Evolutionary conservation across 1,139 yeast species (phyloP), one percentile per base, ranked within the genome.

Genomic region (Suhomyces chickasaworum): DNA sequence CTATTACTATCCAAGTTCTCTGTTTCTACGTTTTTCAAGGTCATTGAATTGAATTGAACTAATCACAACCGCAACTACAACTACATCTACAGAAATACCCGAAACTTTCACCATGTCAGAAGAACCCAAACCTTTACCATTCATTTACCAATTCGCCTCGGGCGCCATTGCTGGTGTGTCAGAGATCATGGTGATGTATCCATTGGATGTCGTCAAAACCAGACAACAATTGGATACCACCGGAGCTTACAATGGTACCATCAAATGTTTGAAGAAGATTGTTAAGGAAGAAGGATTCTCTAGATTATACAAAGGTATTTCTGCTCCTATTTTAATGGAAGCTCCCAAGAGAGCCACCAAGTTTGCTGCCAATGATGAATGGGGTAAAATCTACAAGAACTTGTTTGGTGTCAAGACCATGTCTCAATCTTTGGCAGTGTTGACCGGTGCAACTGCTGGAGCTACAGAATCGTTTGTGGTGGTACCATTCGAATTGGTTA

Each of bases 291-390:
- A 95, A 69, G 99, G 99, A 36, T 77, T 82, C 42, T 71, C 85
- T 17, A 79, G 95, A 54, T 78, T 93, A 51, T 95, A 93, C 70
- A 84, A 91, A 66, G 99, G 99, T 55, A 93, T 93, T 58, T 73
- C 86, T 25, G 97, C 99, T 15, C 99, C 99, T 39, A 89, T 93
- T 58, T 77, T 93, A 61, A 93, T 93, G 99, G 99, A 93, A 67
- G 99, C 99, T n/a, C 99, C 99, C 53, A 93, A 93, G 78, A 77
- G 91, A 75, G 99, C 99, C 38, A 91, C 97, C 54, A 93, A 93
- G 71, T 93, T 93, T 64, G 98, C 98, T 45, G 97, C 98, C 53
- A 93, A 95, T 65, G 99, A 95, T 65, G 93, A 90, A 68, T 93
- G 97, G 88, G 95, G 97, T 46, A 85, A 87, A 66, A 69, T 91